Base-by-base conservation (phyloP, 106 monocot species). In the Allium fistulosum region DNA sequence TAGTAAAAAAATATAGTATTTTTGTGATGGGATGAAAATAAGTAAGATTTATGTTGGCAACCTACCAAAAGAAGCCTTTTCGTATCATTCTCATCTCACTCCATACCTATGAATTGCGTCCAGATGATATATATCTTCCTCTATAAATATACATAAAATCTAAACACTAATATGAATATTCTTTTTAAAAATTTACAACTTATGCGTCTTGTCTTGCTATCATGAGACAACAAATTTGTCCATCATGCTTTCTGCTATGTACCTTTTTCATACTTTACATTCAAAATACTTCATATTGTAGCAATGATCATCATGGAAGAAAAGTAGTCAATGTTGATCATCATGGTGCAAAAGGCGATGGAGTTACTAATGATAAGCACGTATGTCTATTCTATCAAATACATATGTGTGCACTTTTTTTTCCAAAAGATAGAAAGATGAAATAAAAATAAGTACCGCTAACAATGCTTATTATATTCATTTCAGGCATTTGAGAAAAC, bases 401-500 rank as follows among this genome's bases (percentile, higher is more conserved):
- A 4, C 1, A 67, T 4, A 15, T 10, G 8, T 50, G 7, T 8
- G 59, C 46, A 48, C 2, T 13, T 48, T 59, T 48, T 15, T 47
- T 17, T 70, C 37, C 59, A 49, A 55, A 15, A 46, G 12, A 46
- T 60, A 16, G 17, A 0, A 11, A 51, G 26, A 18, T 50, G 51
- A 51, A 27, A 50, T 57, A 14, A 48, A 45, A 10, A 4, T 11
- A 17, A 47, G 22, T 4, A 7, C 11, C 27, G 55, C 10, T 28
- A 4, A 50, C 4, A 46, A 6, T 69, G 71, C 59, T 8, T 74
- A 10, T 71, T 65, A 14, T 37, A 5, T 37, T 37, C 37, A 5
- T 76, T 46, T 49, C 27, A 87, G 91, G 91, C 87, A 63, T 72
- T 74, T 73, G 71, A 65, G 10, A 65, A 76, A 72, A 82, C 84